Percentiles rank a stretch among this genome's conserved stretches.
Evolutionary conservation across 1,284 basidiomycete species (phyloP).

Genomic region (Omphalotus olearius): DNA sequence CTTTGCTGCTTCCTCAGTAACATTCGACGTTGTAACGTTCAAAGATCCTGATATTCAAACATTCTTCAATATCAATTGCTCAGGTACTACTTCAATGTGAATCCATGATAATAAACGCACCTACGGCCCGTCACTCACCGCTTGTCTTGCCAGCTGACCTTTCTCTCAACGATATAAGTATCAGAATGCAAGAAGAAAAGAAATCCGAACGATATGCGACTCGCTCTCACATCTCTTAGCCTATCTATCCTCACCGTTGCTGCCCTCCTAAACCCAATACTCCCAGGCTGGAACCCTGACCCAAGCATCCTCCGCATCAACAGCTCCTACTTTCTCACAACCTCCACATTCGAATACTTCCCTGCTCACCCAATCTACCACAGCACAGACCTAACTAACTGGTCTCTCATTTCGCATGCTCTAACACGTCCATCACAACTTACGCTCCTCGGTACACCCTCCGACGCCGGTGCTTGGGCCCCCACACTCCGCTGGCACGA

Average conservation of each 20-base stretch:
- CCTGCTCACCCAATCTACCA: slow-evolving; percentile 38
- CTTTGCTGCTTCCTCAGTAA: too few species aligned
- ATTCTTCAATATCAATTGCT: too few species aligned
- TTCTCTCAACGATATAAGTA: too few species aligned
- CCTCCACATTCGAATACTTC: slow-evolving; percentile 35
- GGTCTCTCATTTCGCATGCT: slow-evolving; percentile 33
- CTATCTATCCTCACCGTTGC: neutral
- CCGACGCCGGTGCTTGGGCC: slow-evolving; percentile 30
- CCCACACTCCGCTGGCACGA: slow-evolving; percentile 28
- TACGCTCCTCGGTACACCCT: slow-evolving; percentile 25
- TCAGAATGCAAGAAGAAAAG: too few species aligned
- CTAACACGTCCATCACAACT: slow-evolving; percentile 27
- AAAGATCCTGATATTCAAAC: too few species aligned
- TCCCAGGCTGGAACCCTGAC: slow-evolving; percentile 37
- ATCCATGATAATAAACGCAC: too few species aligned
- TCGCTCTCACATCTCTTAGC: too few species aligned
- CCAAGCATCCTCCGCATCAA: slow-evolving; percentile 33
- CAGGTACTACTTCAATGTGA: too few species aligned
- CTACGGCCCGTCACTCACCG: too few species aligned
- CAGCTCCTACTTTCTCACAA: slow-evolving; percentile 33
- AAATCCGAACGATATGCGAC: too few species aligned
- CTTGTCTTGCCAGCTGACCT: too few species aligned
- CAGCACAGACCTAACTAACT: slow-evolving; percentile 31
- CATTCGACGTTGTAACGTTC: too few species aligned
- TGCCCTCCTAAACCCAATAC: slow-evolving; percentile 29